Percentiles rank a stretch among this genome's conserved stretches.
Evolutionary conservation across 1,139 yeast species (phyloP).

Genomic region (Casaregolazyma lundiana): DNA sequence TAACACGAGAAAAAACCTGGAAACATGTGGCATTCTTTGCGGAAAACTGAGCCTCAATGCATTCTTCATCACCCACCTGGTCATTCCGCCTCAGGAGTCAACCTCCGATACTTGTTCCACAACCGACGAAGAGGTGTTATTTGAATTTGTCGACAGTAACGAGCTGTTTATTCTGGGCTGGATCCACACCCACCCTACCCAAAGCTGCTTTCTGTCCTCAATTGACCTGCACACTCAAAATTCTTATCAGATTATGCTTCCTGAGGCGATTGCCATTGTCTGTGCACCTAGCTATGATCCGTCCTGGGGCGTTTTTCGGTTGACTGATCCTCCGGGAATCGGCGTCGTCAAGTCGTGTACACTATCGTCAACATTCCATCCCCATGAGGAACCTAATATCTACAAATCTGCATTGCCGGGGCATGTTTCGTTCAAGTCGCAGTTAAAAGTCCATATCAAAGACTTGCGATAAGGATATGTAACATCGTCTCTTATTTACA

Average conservation of each 20-base stretch:
- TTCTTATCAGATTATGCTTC: constrained; percentile 61
- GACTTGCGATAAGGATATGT: constrained; percentile 29
- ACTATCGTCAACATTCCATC: constrained; percentile 47
- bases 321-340: constrained; percentile 60
- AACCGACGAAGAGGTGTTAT: constrained; percentile 49
- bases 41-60: constrained; percentile 54
- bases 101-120: constrained; percentile 58
- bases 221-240: constrained; percentile 61
- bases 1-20: constrained; percentile 48
- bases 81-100: constrained; percentile 56
- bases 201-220: constrained; percentile 56
- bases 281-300: constrained; percentile 50
- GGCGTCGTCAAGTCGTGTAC: constrained; percentile 47
- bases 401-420: constrained; percentile 49
- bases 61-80: constrained; percentile 52
- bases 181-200: constrained; percentile 69
- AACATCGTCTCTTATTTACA: neutral
- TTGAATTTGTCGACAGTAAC: constrained; percentile 47
- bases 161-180: constrained; percentile 59
- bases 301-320: constrained; percentile 50
- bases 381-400: constrained; percentile 46
- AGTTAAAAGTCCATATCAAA: constrained; percentile 42
- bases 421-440: constrained; percentile 44
- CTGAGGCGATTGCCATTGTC: constrained; percentile 60
- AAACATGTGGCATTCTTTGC: constrained; percentile 60